Percentiles rank a stretch among this genome's conserved stretches.
phyloP scores from a whole-genome alignment of 129 eudicot species.

The Glebionis coronaria region DNA sequence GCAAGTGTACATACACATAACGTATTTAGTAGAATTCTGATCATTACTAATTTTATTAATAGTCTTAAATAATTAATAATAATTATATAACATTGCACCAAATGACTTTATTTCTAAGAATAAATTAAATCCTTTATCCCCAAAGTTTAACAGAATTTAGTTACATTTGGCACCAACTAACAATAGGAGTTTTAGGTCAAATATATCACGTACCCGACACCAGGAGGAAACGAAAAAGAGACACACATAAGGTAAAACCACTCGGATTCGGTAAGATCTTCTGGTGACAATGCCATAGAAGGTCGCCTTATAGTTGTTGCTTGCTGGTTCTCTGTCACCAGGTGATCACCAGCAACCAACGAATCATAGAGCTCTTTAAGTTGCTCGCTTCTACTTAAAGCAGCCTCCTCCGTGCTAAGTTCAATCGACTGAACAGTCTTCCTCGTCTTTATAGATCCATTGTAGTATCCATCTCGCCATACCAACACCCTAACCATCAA shows the following conservation, averaged over 20 bases:
- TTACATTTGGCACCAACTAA: not conserved
- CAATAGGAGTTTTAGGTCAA: not conserved
- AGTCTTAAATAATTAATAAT: too few relatives aligned
- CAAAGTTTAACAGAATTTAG: constrained; percentile 4
- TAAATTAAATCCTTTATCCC: too few relatives aligned
- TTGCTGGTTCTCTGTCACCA: constrained; percentile 33
- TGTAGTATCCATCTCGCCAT: constrained; percentile 89
- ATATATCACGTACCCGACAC: constrained; percentile 62
- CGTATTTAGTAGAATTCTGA: too few relatives aligned
- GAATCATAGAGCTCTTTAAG: constrained; percentile 75
- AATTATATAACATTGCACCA: too few relatives aligned
- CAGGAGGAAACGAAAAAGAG: constrained; percentile 85
- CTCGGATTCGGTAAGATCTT: constrained; percentile 88
- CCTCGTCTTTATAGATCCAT: constrained; percentile 86
- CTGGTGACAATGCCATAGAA: constrained; percentile 77
- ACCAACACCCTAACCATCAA: constrained; percentile 44
- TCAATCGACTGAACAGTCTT: constrained; percentile 74
- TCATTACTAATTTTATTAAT: too few relatives aligned
- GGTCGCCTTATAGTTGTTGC: constrained; percentile 47
- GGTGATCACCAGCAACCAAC: constrained; percentile 54
- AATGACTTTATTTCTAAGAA: too few relatives aligned
- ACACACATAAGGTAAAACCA: constrained; percentile 92
- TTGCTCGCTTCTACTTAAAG: constrained; percentile 78
- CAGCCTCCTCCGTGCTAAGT: constrained; percentile 71
- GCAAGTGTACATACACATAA: too few relatives aligned